These are phyloP conservation scores for Alternaria dauci DNA, from an alignment of 2,329 filamentous ascomycete genomes.

Conservation along the genomic window DNA sequence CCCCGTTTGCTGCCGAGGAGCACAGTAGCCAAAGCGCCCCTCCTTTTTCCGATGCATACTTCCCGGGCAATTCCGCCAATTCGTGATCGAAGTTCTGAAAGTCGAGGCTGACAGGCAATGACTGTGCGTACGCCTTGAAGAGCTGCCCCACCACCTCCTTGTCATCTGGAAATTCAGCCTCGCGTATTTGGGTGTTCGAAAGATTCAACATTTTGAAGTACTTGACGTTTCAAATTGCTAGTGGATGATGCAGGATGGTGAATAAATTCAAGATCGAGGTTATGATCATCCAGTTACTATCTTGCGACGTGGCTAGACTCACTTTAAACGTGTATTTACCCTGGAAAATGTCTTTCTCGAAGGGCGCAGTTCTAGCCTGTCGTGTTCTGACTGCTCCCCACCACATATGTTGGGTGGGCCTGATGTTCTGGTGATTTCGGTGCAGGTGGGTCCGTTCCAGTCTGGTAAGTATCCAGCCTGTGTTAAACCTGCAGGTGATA, in stretches of 20 bases:
- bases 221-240: not conserved
- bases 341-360: not conserved
- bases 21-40: conserved; percentile 62
- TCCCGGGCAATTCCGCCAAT: conserved; percentile 62
- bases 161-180: conserved; percentile 55
- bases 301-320: not conserved
- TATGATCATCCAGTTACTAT: not conserved
- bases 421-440: not conserved
- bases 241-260: not conserved
- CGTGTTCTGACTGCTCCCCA: not conserved
- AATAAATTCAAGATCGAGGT: not conserved
- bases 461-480: too few species aligned
- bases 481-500: too few species aligned
- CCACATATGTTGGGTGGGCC: not conserved
- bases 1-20: conserved; percentile 1
- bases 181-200: conserved; percentile 19
- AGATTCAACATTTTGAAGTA: not conserved
- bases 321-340: not conserved
- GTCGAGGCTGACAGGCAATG: conserved; percentile 62
- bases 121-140: conserved; percentile 52
- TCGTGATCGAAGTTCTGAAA: conserved; percentile 66
- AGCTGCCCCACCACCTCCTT: conserved; percentile 46
- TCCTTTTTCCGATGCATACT: conserved; percentile 57
- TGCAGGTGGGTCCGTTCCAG: not conserved
- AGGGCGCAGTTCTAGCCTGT: not conserved